Evolutionary conservation across 1,139 yeast species (phyloP), one percentile per base, ranked within the genome.

Genomic region (Spathaspora sp.): DNA sequence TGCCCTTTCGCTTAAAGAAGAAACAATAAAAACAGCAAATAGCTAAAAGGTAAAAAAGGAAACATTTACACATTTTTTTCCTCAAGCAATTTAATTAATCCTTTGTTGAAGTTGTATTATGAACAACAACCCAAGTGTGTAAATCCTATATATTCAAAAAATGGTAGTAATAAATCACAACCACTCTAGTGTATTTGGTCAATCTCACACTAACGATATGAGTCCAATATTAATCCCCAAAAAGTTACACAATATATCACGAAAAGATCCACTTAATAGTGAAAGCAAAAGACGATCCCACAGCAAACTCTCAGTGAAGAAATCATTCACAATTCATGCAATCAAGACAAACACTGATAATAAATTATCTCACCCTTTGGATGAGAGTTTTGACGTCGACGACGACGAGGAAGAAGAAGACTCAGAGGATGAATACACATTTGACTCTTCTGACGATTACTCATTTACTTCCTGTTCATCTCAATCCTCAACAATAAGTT

Each of bases 371-470:
- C 49, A 43, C 18, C 48, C 43, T 10, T 41, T 41, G 15, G 36
- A 41, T 20, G 44, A 39, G 7, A 26, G 11, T 31, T 5, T 20
- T 25, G 34, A 17, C 11, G 16, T 27, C 10, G 18, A 13, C 13
- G 26, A 36, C 16, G 38, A 47, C n/a, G 38, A 40, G 11, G 43
- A 41, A 17, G 44, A 43, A 16, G 46, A 44, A 20, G 36, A 4
- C 11, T n/a, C 4, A n/a, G 41, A 42, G 37, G 41, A 45, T 1
- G 42, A 37, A 3, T 43, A 39, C n/a, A 20, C 38, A 18, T 26
- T 41, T 27, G 50, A 45, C 20, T 47, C 47, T 16, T 41, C 33
- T 31, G 45, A 45, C 10, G 54, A 51, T 31, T 36, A 36, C 17
- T 36, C 39, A 1, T 43, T 43, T 20, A 7, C 38, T 16, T 42